Conservation (phyloP, 768 basidiomycete species). For the Auriscalpium microsporum region DNA sequence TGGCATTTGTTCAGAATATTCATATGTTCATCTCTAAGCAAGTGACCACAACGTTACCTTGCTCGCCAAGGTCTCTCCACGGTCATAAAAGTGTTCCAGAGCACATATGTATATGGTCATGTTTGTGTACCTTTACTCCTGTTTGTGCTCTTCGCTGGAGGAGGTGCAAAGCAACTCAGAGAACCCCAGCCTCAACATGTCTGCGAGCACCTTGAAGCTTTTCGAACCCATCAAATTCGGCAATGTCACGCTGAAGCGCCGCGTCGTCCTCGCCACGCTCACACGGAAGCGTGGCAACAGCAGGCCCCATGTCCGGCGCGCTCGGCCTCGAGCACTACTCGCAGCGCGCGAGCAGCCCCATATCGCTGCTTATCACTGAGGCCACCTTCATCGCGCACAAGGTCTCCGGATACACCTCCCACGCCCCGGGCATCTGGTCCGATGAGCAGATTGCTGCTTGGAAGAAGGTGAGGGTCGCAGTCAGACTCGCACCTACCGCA, state of each 20-base stretch:
- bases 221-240: constrained; percentile 16
- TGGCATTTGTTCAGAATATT: too few relatives aligned
- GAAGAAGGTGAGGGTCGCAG: neutral
- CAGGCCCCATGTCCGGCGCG: constrained; percentile 7
- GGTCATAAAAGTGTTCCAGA: too few relatives aligned
- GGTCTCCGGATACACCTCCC: constrained; percentile 17
- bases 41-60: too few relatives aligned
- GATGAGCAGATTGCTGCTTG: constrained; percentile 1
- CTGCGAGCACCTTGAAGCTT: constrained; percentile 2
- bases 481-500: neutral
- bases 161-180: too few relatives aligned
- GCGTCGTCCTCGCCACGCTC: constrained; percentile 16
- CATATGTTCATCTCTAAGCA: too few relatives aligned
- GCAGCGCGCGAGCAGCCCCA: constrained; percentile 10
- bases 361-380: constrained; percentile 22
- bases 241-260: constrained; percentile 11
- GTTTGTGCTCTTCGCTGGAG: too few relatives aligned
- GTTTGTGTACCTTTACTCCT: too few relatives aligned
- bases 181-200: too few relatives aligned
- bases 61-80: too few relatives aligned
- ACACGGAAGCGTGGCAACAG: constrained; percentile 13
- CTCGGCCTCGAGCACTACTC: constrained; percentile 6
- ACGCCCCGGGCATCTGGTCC: constrained; percentile 24
- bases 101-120: too few relatives aligned
- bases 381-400: constrained; percentile 23